Base-by-base conservation (phyloP, 768 basidiomycete genomes). In the Polyporus arcularius region DNA sequence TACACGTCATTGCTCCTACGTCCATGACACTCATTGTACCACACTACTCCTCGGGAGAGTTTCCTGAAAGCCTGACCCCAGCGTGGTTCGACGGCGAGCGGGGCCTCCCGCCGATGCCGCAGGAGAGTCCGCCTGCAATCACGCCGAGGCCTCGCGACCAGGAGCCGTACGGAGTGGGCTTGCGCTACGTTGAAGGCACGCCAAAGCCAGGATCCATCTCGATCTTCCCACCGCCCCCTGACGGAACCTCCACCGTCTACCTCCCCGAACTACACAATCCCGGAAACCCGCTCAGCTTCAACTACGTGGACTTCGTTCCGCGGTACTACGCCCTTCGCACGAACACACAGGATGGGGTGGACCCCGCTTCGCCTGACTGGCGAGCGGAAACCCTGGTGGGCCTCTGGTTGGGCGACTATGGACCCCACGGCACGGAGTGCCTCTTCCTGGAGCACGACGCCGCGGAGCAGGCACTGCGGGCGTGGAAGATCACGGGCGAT, bases 351-450 rank as follows among this genome's bases (percentile, higher is more conserved):
- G 28, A 31, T 8, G 63, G 58, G 5, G 53, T 60, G 10, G 61
- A 66, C 8, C 63, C 64, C 10, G 35, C 48, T 2, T 55, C 55
- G 11, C 45, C 52, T 3, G 35, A 57, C 5, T 68, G 70, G 69
- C 28, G 42, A 14, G 58, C 65, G 28, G 38, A 40, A 18, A 56
- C 42, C 14, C 55, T 70, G 16, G 66, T 57, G n/a, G 70, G 70
- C 1, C 31, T 70, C 9, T 70, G 70, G 70, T 53, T 70, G n/a
- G 70, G 70, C 15, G 53, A 65, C 39, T 68, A 70, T 48, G 66
- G 60, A 3, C 28, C 61, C 6, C 66, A 68, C 43, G 61, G 65
- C 15, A 70, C 67, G 15, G 66, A 70, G 49, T 64, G 68, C 21
- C 53, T 70, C 32, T 68, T 55, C 55, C 28, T 70, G 15, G 57